phyloP scores from a whole-genome alignment of 306 rosid species.

The Casuarina glauca region DNA sequence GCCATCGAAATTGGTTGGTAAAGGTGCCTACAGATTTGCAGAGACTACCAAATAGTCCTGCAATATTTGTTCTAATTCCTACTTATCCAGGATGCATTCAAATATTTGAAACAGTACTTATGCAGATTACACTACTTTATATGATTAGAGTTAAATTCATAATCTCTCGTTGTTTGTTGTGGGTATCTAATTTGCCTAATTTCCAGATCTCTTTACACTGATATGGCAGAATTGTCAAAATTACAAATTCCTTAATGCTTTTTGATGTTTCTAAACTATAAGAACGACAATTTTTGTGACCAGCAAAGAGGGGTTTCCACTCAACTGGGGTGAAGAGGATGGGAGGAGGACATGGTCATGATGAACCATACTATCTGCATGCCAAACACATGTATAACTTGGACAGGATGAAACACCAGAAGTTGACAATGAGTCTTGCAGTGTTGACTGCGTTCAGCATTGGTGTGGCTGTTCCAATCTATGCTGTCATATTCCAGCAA shows the following conservation, averaged over 20 bases:
- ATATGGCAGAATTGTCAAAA: too few species aligned
- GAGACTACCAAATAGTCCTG: background rate
- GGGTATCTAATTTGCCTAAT: background rate
- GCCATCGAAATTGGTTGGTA: background rate
- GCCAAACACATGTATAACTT: conserved; percentile 45
- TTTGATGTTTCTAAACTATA: background rate
- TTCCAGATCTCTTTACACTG: background rate
- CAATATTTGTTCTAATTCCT: background rate
- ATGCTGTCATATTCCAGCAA: conserved; percentile 35
- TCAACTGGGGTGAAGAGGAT: conserved; percentile 41
- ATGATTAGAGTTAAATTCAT: background rate
- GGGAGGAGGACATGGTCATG: conserved; percentile 42
- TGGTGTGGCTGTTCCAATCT: conserved; percentile 30
- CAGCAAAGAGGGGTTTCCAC: conserved; percentile 36
- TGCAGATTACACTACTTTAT: background rate
- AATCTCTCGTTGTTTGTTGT: background rate
- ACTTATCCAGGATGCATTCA: background rate
- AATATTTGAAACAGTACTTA: background rate
- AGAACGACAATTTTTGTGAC: background rate
- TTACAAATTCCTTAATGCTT: background rate
- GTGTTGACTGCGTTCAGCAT: conserved; percentile 39
- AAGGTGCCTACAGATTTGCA: background rate
- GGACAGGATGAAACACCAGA: conserved; percentile 39
- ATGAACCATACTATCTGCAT: conserved; percentile 39
- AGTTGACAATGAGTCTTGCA: conserved; percentile 31